Conservation (phyloP, 1,139 yeast species). For the Yamadazyma triangularis region DNA sequence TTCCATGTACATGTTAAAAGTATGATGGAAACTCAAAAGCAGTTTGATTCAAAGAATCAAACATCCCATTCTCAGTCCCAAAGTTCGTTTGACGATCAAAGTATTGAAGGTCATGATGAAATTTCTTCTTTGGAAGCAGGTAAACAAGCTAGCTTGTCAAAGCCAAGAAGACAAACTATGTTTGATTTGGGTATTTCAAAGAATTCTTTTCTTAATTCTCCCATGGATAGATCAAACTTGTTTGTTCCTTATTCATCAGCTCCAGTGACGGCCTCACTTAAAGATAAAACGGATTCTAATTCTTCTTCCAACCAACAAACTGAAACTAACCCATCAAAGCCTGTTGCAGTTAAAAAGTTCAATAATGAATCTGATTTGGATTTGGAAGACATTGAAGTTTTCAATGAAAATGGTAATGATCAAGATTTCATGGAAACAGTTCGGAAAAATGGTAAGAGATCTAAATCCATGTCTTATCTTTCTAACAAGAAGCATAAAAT, state of each 20-base stretch:
- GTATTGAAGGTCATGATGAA: constrained; percentile 4
- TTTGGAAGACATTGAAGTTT: constrained; percentile 44
- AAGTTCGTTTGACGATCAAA: background rate
- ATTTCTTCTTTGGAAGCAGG: constrained; percentile 20
- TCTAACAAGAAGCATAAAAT: constrained; percentile 48
- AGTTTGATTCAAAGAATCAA: constrained; percentile 8
- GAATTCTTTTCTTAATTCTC: constrained; percentile 42
- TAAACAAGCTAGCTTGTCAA: constrained; percentile 19
- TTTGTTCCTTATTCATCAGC: constrained; percentile 70
- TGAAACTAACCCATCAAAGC: background rate
- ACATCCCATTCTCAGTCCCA: background rate
- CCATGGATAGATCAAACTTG: constrained; percentile 48
- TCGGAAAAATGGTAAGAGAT: constrained; percentile 49
- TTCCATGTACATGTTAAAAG: constrained; percentile 65
- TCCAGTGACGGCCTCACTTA: constrained; percentile 68
- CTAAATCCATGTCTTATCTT: constrained; percentile 59
- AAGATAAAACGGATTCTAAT: constrained; percentile 8
- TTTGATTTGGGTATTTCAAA: constrained; percentile 42
- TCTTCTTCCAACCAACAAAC: constrained; percentile 4
- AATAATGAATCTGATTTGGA: constrained; percentile 14
- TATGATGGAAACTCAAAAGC: constrained; percentile 40
- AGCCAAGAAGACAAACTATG: constrained; percentile 47
- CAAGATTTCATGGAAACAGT: constrained; percentile 23
- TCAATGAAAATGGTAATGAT: constrained; percentile 34
- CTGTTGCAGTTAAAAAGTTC: background rate